Percentiles rank a stretch among this genome's conserved stretches.
Conservation (phyloP, 1,284 basidiomycete genomes). For the Naganishia liquefaciens region DNA sequence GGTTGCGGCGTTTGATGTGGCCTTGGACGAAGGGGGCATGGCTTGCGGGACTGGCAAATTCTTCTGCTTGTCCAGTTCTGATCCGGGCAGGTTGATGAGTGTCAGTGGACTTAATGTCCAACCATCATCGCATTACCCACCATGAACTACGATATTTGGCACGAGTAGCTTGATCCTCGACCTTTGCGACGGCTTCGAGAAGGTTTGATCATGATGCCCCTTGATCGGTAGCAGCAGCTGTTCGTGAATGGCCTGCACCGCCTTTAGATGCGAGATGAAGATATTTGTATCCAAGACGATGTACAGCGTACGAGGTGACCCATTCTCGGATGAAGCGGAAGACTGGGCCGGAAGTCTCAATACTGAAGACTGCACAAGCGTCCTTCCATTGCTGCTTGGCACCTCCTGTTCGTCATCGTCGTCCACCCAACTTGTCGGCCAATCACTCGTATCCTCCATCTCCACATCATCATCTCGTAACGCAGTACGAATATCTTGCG, state of each 20-base stretch:
- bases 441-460: slow-evolving; percentile 22
- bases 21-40: not conserved
- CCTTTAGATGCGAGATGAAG: slow-evolving; percentile 40
- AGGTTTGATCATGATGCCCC: not conserved
- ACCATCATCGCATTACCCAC: slow-evolving; percentile 32
- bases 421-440: slow-evolving; percentile 11
- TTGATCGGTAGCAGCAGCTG: slow-evolving; percentile 23
- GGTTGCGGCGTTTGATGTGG: slow-evolving; percentile 34
- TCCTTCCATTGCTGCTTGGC: not conserved
- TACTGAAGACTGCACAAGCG: no score
- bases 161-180: slow-evolving; percentile 36
- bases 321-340: no score
- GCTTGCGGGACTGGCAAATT: not conserved
- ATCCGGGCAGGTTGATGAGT: not conserved
- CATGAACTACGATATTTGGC: slow-evolving; percentile 42
- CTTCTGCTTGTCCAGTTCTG: slow-evolving; percentile 25
- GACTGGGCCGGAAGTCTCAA: no score
- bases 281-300: slow-evolving; percentile 47
- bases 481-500: not conserved
- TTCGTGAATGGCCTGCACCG: slow-evolving; percentile 35
- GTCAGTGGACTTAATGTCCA: not conserved
- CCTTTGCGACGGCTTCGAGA: not conserved
- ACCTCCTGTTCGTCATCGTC: not conserved
- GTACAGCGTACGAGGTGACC: slow-evolving; percentile 18
- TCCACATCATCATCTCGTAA: slow-evolving; percentile 21